Percentiles rank a stretch among this genome's conserved stretches.
phyloP scores from a whole-genome alignment of 1,284 basidiomycete species.

The Fomitiporia mediterranea region DNA sequence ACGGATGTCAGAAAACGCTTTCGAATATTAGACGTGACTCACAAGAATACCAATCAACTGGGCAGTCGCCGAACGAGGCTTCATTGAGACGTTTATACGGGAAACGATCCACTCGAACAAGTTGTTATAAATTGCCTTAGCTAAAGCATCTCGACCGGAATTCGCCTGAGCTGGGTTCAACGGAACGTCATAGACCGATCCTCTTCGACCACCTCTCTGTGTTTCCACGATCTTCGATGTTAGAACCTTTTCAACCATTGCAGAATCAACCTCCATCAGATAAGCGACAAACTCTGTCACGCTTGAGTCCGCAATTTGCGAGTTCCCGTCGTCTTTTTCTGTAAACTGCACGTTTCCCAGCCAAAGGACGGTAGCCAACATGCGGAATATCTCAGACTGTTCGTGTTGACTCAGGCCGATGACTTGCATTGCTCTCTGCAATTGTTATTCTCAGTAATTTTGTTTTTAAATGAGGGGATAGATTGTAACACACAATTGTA shows the following conservation, averaged over 20 bases:
- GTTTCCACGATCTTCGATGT: slow-evolving; percentile 91
- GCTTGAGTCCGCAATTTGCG: slow-evolving; percentile 73
- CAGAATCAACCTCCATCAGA: slow-evolving; percentile 84
- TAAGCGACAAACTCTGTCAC: slow-evolving; percentile 97
- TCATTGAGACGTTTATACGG: slow-evolving; percentile 95
- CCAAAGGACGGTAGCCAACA: slow-evolving; percentile 93
- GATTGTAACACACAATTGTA: slow-evolving; percentile 61
- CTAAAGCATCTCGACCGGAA: slow-evolving; percentile 86
- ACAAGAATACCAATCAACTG: slow-evolving; percentile 94
- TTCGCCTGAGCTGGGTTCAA: slow-evolving; percentile 90
- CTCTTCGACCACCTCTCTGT: slow-evolving; percentile 84
- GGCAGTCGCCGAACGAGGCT: slow-evolving; percentile 67
- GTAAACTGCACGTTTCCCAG: slow-evolving; percentile 91
- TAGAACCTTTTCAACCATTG: slow-evolving; percentile 81
- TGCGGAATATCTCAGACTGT: slow-evolving; percentile 90
- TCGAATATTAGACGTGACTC: slow-evolving; percentile 24
- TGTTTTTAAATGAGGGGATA: neutral
- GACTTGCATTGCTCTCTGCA: slow-evolving; percentile 86
- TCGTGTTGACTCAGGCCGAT: slow-evolving; percentile 85
- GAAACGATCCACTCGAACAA: slow-evolving; percentile 99
- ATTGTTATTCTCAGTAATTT: slow-evolving; percentile 24
- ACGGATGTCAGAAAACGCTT: neutral
- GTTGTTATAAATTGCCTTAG: slow-evolving; percentile 98
- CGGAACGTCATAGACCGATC: slow-evolving; percentile 95
- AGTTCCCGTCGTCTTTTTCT: slow-evolving; percentile 89